phyloP scores from a whole-genome alignment of 1,284 basidiomycete species.

The Rhodotorula sp. region DNA sequence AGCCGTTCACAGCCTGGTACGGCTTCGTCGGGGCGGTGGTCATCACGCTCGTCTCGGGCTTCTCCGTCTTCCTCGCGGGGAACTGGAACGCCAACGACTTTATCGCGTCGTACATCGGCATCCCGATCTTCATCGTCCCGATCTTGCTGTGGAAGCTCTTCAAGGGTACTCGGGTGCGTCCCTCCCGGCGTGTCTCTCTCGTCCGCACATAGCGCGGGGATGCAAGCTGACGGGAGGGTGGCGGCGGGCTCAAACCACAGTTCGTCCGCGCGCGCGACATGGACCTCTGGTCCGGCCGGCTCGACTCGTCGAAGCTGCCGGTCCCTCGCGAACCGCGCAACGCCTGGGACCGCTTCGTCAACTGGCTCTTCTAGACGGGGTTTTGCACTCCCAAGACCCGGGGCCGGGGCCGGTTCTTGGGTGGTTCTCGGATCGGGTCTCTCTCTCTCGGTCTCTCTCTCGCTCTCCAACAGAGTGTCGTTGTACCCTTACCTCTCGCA shows the following conservation, averaged over 20 bases:
- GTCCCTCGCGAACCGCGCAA: constrained; percentile 9
- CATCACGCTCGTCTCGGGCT: constrained; percentile 40
- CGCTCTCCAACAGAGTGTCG: background rate
- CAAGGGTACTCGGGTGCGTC: constrained; percentile 7
- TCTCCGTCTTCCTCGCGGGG: constrained; percentile 40
- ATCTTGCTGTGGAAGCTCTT: constrained; percentile 30
- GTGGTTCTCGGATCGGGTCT: too few relatives aligned
- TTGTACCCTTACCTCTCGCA: too few relatives aligned
- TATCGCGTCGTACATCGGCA: constrained; percentile 29
- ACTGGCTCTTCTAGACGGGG: constrained; percentile 32
- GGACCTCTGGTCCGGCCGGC: constrained; percentile 30
- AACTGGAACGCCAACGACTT: constrained; percentile 34
- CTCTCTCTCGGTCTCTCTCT: too few relatives aligned
- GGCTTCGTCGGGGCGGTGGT: constrained; percentile 25
- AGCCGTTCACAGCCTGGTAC: constrained; percentile 44
- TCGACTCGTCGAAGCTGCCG: constrained; percentile 19
- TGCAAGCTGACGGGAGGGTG: background rate
- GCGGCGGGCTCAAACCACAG: background rate
- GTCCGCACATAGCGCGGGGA: too few relatives aligned
- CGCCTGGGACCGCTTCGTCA: constrained; percentile 19
- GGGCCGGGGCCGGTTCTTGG: too few relatives aligned
- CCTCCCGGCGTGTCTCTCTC: too few relatives aligned
- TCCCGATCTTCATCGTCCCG: constrained; percentile 33
- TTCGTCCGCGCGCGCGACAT: constrained; percentile 22
- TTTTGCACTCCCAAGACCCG: too few relatives aligned